A percentile compares a stretch with the other conserved stretches of the same genome.
Conservation (phyloP, 805 yeast species). For the Saturnispora hagleri region DNA sequence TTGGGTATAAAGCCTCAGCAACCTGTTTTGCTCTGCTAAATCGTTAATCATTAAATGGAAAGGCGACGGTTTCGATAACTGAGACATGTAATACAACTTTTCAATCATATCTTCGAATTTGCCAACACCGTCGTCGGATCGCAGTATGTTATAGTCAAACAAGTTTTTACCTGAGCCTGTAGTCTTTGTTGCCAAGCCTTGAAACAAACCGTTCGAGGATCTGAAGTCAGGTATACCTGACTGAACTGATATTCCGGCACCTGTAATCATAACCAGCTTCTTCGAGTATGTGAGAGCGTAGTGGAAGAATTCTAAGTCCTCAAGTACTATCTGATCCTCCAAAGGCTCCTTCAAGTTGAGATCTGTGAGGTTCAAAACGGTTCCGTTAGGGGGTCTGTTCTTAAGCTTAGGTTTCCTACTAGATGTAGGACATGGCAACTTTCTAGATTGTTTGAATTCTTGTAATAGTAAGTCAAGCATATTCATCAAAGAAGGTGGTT, state of each 20-base stretch:
- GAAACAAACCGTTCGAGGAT: slow-evolving; percentile 69
- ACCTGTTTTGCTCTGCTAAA: slow-evolving; percentile 51
- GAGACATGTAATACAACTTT: slow-evolving; percentile 46
- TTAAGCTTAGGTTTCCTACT: slow-evolving; percentile 37
- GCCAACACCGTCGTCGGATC: slow-evolving; percentile 48
- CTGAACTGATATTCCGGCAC: slow-evolving; percentile 87
- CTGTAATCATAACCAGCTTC: slow-evolving; percentile 59
- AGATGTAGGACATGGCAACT: slow-evolving; percentile 12
- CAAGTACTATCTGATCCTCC: slow-evolving; percentile 28
- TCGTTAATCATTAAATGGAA: slow-evolving; percentile 60
- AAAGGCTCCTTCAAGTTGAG: slow-evolving; percentile 23
- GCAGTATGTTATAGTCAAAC: slow-evolving; percentile 72
- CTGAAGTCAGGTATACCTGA: slow-evolving; percentile 81
- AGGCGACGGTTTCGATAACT: slow-evolving; percentile 54
- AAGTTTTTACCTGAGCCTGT: slow-evolving; percentile 45
- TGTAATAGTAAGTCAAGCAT: slow-evolving; percentile 3
- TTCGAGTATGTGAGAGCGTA: slow-evolving; percentile 47
- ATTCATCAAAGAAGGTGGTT: neutral
- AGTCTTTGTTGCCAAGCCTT: slow-evolving; percentile 34
- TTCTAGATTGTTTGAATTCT: slow-evolving; percentile 3
- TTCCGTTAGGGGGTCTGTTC: slow-evolving; percentile 39
- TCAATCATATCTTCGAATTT: slow-evolving; percentile 70
- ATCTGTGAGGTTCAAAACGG: slow-evolving; percentile 31
- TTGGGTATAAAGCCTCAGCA: slow-evolving; percentile 74
- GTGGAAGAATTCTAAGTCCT: slow-evolving; percentile 40